Evolutionary conservation across 2,329 filamentous ascomycete genomes (phyloP).

Genomic region (Alternaria arborescens): DNA sequence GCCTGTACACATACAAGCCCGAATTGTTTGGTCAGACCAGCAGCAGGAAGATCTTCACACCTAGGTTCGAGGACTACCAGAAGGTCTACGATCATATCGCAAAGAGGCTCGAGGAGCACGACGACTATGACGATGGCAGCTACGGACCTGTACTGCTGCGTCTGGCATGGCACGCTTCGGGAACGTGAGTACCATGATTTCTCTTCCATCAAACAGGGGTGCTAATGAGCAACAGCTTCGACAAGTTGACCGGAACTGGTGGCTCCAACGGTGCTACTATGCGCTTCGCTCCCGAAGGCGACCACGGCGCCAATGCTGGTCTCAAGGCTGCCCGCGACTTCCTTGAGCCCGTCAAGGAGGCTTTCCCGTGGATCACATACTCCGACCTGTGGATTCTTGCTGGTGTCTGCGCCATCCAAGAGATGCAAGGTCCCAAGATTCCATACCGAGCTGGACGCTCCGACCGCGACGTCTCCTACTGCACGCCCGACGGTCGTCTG

Average conservation of each 20-base stretch:
- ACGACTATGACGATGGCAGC: conserved; percentile 95
- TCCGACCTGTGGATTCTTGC: conserved; percentile 96
- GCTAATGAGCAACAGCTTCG: conserved; percentile 62
- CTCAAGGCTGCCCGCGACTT: conserved; percentile 88
- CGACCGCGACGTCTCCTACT: conserved; percentile 81
- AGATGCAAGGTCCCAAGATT: conserved; percentile 89
- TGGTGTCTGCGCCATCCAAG: conserved; percentile 87
- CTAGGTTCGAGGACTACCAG: conserved; percentile 89
- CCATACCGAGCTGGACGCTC: conserved; percentile 87
- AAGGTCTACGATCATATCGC: conserved; percentile 92
- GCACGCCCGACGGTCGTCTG: conserved; percentile 92
- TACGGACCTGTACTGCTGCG: conserved; percentile 91
- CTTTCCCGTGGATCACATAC: conserved; percentile 94
- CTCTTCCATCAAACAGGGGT: too few relatives aligned
- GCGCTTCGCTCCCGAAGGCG: conserved; percentile 88
- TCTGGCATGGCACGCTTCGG: conserved; percentile 92
- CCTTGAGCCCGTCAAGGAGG: conserved; percentile 88
- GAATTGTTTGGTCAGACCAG: conserved; percentile 51
- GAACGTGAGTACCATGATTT: conserved; percentile 63
- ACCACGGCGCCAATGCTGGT: conserved; percentile 94
- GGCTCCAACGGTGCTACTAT: conserved; percentile 97
- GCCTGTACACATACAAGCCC: conserved; percentile 64
- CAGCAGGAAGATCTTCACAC: conserved; percentile 66
- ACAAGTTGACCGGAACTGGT: conserved; percentile 85
- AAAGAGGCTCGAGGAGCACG: conserved; percentile 80